A percentile compares a stretch with the other conserved stretches of the same genome.
These are phyloP conservation scores for Populus tomentosa DNA, from an alignment of 441 rosid genomes.

Conservation along the genomic window DNA sequence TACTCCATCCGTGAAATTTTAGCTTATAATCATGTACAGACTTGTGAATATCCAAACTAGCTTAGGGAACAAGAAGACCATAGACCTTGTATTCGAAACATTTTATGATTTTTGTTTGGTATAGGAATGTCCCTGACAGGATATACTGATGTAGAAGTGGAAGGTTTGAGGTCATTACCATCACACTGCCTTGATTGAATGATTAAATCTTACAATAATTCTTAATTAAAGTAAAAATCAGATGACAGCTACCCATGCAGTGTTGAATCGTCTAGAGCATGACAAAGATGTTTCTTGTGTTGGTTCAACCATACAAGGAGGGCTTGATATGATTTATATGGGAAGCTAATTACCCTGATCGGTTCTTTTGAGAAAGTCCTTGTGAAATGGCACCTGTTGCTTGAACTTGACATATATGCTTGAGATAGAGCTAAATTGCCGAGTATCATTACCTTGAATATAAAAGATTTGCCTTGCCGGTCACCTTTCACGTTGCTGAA, in stretches of 20 bases:
- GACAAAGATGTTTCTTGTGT: not conserved
- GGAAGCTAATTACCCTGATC: not conserved
- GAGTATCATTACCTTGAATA: not conserved
- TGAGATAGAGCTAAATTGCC: not conserved
- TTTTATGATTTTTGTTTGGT: not conserved
- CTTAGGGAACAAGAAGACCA: not conserved
- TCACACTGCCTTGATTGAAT: not conserved
- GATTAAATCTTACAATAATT: not conserved
- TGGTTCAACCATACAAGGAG: not conserved
- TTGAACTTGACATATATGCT: not conserved
- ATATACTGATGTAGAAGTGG: not conserved
- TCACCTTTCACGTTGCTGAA: not conserved
- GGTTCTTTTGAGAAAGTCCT: not conserved
- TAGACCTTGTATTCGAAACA: not conserved
- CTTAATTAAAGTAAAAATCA: not conserved
- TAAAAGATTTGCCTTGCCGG: not conserved
- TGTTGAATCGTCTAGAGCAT: not conserved
- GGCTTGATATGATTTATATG: not conserved
- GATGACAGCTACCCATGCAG: not conserved
- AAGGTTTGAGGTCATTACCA: not conserved
- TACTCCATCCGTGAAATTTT: not conserved
- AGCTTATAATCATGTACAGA: not conserved
- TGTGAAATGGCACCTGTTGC: not conserved
- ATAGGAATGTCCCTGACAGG: not conserved
- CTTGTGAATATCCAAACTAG: not conserved